These are phyloP conservation scores for Penicillium sp. DNA, from an alignment of 2,329 filamentous ascomycete genomes.

Conservation along the genomic window DNA sequence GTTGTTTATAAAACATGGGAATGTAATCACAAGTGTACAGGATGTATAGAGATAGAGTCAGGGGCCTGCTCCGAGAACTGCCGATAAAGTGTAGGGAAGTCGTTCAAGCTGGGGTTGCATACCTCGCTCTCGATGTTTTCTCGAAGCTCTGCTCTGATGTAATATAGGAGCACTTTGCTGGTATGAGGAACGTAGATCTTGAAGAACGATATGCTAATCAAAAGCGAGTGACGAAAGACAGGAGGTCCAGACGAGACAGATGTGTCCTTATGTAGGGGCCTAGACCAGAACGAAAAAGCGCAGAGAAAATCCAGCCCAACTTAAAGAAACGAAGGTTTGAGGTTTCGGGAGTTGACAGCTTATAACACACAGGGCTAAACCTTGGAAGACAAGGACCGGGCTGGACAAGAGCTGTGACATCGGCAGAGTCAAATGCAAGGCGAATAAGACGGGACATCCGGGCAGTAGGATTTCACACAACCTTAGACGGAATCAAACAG, in stretches of 20 bases:
- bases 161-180: not conserved
- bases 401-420: not conserved
- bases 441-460: not conserved
- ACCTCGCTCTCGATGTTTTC: not conserved
- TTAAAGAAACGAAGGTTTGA: conserved; percentile 8
- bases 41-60: not conserved
- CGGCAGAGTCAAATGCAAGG: conserved; percentile 4
- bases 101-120: not conserved
- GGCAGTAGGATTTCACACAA: not conserved
- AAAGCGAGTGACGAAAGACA: not conserved
- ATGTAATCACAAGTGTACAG: not conserved
- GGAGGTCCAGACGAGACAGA: not conserved
- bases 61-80: conserved; percentile 11
- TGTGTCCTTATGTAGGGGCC: conserved; percentile 7
- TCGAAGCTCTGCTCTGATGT: not conserved
- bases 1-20: not conserved
- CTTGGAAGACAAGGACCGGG: not conserved
- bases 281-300: not conserved
- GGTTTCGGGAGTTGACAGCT: conserved; percentile 11
- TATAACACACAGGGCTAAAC: not conserved
- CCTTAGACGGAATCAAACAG: not conserved
- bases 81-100: not conserved
- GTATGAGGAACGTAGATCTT: not conserved
- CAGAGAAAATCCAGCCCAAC: not conserved
- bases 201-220: not conserved